Evolutionary conservation across 2,329 filamentous ascomycete genomes (phyloP), one percentile per base, ranked within the genome.

Genomic region (Aspergillus niger): DNA sequence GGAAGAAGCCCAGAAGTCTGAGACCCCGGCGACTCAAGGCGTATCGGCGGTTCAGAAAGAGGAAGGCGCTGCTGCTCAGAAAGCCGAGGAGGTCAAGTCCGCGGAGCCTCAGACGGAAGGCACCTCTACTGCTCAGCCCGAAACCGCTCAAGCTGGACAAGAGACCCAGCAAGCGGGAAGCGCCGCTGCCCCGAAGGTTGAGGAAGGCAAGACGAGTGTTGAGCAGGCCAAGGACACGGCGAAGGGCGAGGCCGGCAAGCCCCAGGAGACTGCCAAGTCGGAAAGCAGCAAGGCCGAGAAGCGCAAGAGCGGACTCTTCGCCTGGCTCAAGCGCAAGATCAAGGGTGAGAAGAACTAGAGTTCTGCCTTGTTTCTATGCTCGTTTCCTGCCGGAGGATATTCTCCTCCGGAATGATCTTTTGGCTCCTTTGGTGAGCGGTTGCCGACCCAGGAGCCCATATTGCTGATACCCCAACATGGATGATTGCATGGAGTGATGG

Each of bases 301-400:
- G 60, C 65, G 65, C 26, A 71, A 71, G 66, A 70, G 69, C 15
- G 69, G 70, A 5, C 65, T 72, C 56, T 63, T 63, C 49, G 60
- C 64, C 28, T 71, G 69, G 69, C 50, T 72, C 52, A 72, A 72
- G 67, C 69, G 69, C 58, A 71, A 70, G 67, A 62, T 71, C 62
- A 71, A 71, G 64, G 62, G 44, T 36, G 55, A 57, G 17, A 51
- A 43, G 48, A 50, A 57, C 47, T 50, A 50, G 11, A 22, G 30
- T 17, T n/a, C 17, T 32, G 39, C 41, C 43, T 58, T 26, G 22
- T 50, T 60, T 57, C 49, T 53, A n/a, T 52, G 52, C 24, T 36
- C 43, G 48, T 38, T 38, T 51, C 55, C 51, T 36, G 47, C 59
- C 54, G 39, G 57, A 52, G 38, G 38, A 30, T 22, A 15, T 15